A percentile compares a stretch with the other conserved stretches of the same genome.
Evolutionary conservation across 1,284 basidiomycete species (phyloP).

Genomic region (Termitomyces sp.): DNA sequence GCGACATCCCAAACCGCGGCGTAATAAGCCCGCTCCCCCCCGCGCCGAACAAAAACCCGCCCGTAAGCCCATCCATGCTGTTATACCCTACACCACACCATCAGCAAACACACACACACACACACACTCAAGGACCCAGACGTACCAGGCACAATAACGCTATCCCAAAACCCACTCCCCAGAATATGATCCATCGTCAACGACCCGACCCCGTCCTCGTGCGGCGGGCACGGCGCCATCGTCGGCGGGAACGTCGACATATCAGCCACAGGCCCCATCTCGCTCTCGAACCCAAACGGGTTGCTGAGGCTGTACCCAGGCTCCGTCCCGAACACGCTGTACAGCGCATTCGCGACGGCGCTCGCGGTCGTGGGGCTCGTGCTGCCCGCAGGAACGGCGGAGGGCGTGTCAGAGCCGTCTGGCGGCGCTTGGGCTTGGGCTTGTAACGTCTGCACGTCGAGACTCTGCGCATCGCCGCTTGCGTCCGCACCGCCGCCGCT

Average conservation of each 20-base stretch:
- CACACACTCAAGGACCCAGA: too few relatives aligned
- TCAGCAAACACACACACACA: too few relatives aligned
- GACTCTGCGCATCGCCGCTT: not conserved
- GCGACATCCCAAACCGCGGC: constrained; percentile 39
- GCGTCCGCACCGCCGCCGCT: constrained; percentile 29
- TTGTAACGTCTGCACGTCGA: not conserved
- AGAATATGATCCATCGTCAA: constrained; percentile 78
- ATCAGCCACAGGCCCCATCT: constrained; percentile 77
- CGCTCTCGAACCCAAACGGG: constrained; percentile 67
- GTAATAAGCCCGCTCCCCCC: constrained; percentile 75
- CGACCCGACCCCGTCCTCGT: constrained; percentile 42
- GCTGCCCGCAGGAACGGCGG: not conserved
- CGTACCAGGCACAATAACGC: constrained; percentile 75
- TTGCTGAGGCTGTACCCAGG: constrained; percentile 28
- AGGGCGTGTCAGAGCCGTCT: not conserved
- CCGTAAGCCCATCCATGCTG: constrained; percentile 71
- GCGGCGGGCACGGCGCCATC: constrained; percentile 63
- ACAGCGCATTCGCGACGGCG: constrained; percentile 14
- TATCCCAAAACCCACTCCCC: constrained; percentile 78
- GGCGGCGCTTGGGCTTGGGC: not conserved
- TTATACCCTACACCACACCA: constrained; percentile 65
- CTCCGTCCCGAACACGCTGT: constrained; percentile 18
- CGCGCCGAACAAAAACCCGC: constrained; percentile 76
- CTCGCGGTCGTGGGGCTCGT: not conserved
- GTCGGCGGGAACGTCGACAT: constrained; percentile 79